These are phyloP conservation scores for Solioccasus polychromus DNA, from an alignment of 768 basidiomycete species.

Conservation along the genomic window DNA sequence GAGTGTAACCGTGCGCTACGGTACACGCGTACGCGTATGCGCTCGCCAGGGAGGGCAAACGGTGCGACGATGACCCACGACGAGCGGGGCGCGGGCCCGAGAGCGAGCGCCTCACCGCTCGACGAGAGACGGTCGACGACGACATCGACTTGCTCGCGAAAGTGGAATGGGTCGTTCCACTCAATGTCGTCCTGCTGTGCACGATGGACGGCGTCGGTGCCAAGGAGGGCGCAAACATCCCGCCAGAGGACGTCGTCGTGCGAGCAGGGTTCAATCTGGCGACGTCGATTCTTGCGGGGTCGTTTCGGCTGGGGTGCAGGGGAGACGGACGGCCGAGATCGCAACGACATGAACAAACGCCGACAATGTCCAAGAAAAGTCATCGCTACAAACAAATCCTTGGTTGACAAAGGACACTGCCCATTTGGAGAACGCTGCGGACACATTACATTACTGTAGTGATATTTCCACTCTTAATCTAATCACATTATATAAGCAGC, in stretches of 20 bases:
- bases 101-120: constrained; percentile 61
- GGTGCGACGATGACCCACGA: constrained; percentile 86
- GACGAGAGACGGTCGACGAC: constrained; percentile 63
- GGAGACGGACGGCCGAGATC: background rate
- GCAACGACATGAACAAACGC: constrained; percentile 6
- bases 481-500: no score
- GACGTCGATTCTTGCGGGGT: constrained; percentile 21
- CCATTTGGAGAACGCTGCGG: no score
- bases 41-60: constrained; percentile 82
- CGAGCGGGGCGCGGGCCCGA: constrained; percentile 43
- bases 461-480: no score
- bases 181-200: constrained; percentile 48
- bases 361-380: no score
- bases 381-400: no score
- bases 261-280: constrained; percentile 53
- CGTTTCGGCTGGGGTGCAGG: constrained; percentile 25
- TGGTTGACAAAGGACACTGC: no score
- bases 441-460: no score
- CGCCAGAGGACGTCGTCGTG: constrained; percentile 71
- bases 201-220: constrained; percentile 50
- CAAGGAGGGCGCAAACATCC: constrained; percentile 69
- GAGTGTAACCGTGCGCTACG: constrained; percentile 70
- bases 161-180: constrained; percentile 57
- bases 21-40: constrained; percentile 68
- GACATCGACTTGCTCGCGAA: constrained; percentile 63